phyloP scores from a whole-genome alignment of 139 green algal genomes.

The Closterium sp. region DNA sequence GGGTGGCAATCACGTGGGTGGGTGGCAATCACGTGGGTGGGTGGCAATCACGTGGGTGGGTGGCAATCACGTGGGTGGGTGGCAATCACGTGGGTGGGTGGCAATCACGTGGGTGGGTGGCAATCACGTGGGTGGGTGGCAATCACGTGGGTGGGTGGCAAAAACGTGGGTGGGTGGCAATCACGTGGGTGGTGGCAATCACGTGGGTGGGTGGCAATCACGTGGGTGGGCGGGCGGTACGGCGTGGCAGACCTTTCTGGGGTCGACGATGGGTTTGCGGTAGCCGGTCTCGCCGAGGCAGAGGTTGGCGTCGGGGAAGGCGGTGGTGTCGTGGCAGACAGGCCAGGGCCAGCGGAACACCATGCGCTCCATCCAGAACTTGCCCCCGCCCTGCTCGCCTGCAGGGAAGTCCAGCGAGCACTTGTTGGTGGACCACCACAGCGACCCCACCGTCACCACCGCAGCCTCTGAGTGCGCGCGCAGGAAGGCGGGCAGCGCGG shows the following conservation, averaged over 20 bases:
- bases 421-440: neutral
- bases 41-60: no score
- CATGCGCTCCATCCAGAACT: slow-evolving; percentile 31
- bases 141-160: no score
- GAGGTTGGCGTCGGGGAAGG: slow-evolving; percentile 1
- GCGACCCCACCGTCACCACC: neutral
- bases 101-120: no score
- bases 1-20: no score
- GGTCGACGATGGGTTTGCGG: slow-evolving; percentile 23
- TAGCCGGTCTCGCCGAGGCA: slow-evolving; percentile 11
- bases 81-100: no score
- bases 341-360: slow-evolving; percentile 14
- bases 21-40: no score
- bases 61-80: no score
- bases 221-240: neutral
- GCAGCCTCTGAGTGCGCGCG: neutral
- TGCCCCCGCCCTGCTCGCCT: neutral
- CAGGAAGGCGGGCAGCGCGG: neutral
- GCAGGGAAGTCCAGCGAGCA: neutral
- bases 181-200: no score
- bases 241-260: neutral
- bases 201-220: neutral
- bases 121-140: no score
- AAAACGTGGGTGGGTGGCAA: no score
- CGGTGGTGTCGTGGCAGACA: slow-evolving; percentile 18